phyloP scores from a whole-genome alignment of 1,284 basidiomycete species.

The Ustilago loliicola region DNA sequence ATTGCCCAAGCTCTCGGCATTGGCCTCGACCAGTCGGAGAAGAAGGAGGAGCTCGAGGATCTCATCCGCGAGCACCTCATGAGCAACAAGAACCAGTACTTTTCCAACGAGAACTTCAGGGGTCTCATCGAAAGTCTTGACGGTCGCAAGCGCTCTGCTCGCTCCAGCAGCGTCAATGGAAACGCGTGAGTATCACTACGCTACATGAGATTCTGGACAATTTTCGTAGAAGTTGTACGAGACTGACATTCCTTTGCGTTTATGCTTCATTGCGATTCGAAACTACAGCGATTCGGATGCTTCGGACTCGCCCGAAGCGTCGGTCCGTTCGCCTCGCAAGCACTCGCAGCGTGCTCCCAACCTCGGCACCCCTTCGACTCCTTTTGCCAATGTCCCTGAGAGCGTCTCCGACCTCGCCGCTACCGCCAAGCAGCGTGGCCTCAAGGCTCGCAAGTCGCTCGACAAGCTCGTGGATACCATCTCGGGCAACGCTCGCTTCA shows the following conservation, averaged over 20 bases:
- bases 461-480: conserved; percentile 54
- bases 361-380: conserved; percentile 44
- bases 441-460: conserved; percentile 57
- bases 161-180: conserved; percentile 53
- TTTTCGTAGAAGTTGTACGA: not conserved
- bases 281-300: conserved; percentile 52
- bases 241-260: conserved; percentile 4
- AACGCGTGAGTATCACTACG: conserved; percentile 33
- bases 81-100: conserved; percentile 45
- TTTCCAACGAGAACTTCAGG: conserved; percentile 45
- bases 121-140: conserved; percentile 61
- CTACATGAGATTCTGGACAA: too few species aligned
- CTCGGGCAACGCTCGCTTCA: conserved; percentile 50
- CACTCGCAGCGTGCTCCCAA: conserved; percentile 52
- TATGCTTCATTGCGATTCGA: not conserved
- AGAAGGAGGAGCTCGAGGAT: conserved; percentile 60
- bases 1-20: conserved; percentile 58
- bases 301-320: conserved; percentile 56
- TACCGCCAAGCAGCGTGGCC: conserved; percentile 40
- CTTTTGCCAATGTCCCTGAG: conserved; percentile 30
- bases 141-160: conserved; percentile 40
- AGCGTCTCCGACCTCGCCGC: conserved; percentile 35
- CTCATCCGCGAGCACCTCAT: conserved; percentile 55
- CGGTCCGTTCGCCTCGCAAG: conserved; percentile 60
- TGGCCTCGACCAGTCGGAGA: conserved; percentile 40